Base-by-base conservation (phyloP, 2,329 filamentous ascomycete genomes). In the Sporothrix phasma region DNA sequence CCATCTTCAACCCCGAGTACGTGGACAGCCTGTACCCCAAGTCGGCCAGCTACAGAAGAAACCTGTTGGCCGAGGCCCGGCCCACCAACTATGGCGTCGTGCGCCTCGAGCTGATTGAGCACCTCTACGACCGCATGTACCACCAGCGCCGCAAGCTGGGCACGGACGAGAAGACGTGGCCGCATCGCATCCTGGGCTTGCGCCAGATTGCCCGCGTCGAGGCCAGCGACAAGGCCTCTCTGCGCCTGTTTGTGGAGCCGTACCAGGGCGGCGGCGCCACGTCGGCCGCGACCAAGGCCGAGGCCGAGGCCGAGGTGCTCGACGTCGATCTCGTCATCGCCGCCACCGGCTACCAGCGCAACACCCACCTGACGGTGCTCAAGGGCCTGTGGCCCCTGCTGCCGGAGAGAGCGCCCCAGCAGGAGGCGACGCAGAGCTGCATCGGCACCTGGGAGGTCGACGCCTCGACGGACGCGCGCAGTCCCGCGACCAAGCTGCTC, bases 41-140 rank as follows among this genome's bases (percentile, higher is more conserved):
- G 68, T 79, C 87, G 0, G 77, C 86, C 1, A 78, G 80, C 51
- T 80, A 86, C 66, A 88, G 92, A 58, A 78, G 81, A 65, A 74
- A 76, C 67, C 72, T 84, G 37, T 73, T 96, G 61, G 77, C 80
- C 17, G 85, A 86, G 61, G 90, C 95, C 69, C 88, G 88, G 66
- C 86, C 86, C 34, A 97, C 93, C 66, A 97, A 97, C 79, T 97
- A 97, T 74, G 89, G 91, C 61, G 93, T 97, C 4, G 93, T 99
- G 3, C 87, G 93, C 7, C 83, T 96, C n/a, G 85, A 90, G 69
- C 83, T 97, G 60, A 89, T 97, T 65, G 93, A 97, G 75, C 84
- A 88, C 64, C 84, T 97, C 34, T 97, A 95, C 75, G 86, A 93
- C 75, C 84, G 84, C 64, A 86, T 96, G 77, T 97, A 97, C 76